Percentiles rank a stretch among this genome's conserved stretches.
Conservation (phyloP, 805 yeast species). For the Barnettozyma wickerhamii region DNA sequence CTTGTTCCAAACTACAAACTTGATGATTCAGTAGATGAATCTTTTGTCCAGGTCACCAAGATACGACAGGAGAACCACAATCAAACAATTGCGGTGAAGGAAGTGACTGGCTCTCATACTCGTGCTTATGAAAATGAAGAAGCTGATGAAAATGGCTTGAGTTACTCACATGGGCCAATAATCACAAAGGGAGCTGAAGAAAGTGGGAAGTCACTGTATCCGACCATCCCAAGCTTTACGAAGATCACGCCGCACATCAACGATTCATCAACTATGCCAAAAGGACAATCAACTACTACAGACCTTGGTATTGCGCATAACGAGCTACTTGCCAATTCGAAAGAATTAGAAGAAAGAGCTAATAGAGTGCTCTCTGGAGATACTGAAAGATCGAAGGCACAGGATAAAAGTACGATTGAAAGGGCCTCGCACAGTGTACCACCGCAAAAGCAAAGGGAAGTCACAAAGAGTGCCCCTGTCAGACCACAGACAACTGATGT, state of each 20-base stretch:
- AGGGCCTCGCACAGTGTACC: too few relatives aligned
- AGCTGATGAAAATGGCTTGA: too few relatives aligned
- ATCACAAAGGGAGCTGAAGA: not conserved
- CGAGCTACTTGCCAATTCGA: too few relatives aligned
- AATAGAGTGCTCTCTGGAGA: too few relatives aligned
- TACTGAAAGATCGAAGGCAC: too few relatives aligned
- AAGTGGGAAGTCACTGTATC: slow-evolving; percentile 2
- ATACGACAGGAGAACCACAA: not conserved
- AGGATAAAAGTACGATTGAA: too few relatives aligned
- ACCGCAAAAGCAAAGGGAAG: too few relatives aligned
- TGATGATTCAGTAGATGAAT: not conserved
- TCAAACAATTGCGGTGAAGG: not conserved
- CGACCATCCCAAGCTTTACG: not conserved
- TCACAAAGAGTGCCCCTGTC: too few relatives aligned
- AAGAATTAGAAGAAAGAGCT: not conserved
- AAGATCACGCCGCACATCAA: not conserved
- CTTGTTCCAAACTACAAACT: slow-evolving; percentile 4
- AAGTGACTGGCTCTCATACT: too few relatives aligned
- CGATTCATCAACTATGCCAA: slow-evolving; percentile 1
- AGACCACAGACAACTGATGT: too few relatives aligned
- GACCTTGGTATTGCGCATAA: not conserved
- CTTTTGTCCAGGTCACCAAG: not conserved
- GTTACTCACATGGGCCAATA: too few relatives aligned
- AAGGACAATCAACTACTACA: slow-evolving; percentile 5
- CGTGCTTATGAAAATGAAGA: too few relatives aligned